Base-by-base conservation (phyloP, 352 stramenopile species). In the Pythium phragmitis region DNA sequence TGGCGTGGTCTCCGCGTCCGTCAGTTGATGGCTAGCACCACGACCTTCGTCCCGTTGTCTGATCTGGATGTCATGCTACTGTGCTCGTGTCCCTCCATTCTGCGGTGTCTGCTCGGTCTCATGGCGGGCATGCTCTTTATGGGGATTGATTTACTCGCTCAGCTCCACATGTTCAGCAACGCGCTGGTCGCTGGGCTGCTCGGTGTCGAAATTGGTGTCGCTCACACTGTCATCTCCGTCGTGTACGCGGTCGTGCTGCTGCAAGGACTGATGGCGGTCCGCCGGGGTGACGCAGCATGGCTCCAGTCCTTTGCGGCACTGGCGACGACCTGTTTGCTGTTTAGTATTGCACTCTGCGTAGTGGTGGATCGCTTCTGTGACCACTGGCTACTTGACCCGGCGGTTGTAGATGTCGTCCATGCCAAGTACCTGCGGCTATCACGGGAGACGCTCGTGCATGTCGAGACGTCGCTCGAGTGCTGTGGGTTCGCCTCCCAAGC, bases 401-500 rank as follows among this genome's bases (percentile, higher is more conserved):
- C 51, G 0, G 41, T 69, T 30, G 53, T 69, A 13, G 60, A 73
- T 33, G 50, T 58, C 6, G 34, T 73, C 14, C 55, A 63, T 16
- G 37, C 37, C n/a, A 61, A 63, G 36, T 73, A 67, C 39, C 2
- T 63, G 56, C 48, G 45, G n/a, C 51, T 79, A 1, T 50, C 68
- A 11, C 42, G 54, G 7, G 52, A 71, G 12, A 56, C 54, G 28
- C 68, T 71, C 8, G 57, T 79, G 3, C 42, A 53, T 7, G 21
- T 79, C 17, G 72, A 79, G 50, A 74, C 61, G 0, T 52, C 58
- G 2, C 51, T 79, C 8, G 57, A 65, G 16, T 79, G 72, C 63
- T 79, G 72, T 45, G 72, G 72, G 14, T 79, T 72, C 53, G 57
- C 47, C 8, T 52, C 36, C 0, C 23, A 46, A 43, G 28, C n/a